Evolutionary conservation across 1,139 yeast species (phyloP), one percentile per base, ranked within the genome.

Genomic region (Geotrichum carabidarum): DNA sequence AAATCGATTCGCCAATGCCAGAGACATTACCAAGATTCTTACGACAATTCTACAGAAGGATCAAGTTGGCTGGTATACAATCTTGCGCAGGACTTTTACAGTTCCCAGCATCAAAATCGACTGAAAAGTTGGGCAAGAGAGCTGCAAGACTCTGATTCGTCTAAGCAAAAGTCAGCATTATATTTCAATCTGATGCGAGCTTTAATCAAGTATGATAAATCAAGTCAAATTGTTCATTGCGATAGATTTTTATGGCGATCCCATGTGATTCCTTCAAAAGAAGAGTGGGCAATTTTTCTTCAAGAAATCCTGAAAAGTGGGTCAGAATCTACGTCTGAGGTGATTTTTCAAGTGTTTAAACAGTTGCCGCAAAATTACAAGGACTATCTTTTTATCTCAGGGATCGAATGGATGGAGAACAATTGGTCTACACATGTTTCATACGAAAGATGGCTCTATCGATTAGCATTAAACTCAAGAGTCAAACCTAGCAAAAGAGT

Each of bases 381-480:
- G 14, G 31, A 27, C 4, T 15, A 12, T 27, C n/a, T 37, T 8
- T 37, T 43, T 8, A 17, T 12, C 17, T 17, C 36, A 8, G 22
- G 37, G 2, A 11, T 47, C 2, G 36, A 47, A 14, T 47, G 44
- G 44, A n/a, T 47, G 35, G 31, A 47, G 8, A 9, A 9, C 11
- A 9, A 38, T 15, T 35, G 50, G 15, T 43, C 40, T 1, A 18
- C 36, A 2, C 12, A 18, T n/a, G 6, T 37, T 27, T n/a, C 17
- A 7, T 8, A 18, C 15, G 50, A 47, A 37, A 14, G 12, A 14
- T 50, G 48, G 48, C 36, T 44, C 14, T 50, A 50, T 15, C 2
- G 27, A n/a, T 3, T 50, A 14, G 18, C 18, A 3, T 40, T 50
- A 8, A 37, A 42, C 17, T 45, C 42, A 6, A 8, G 34, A 5